Evolutionary conservation across 148 eudicot genomes (phyloP).

Genomic region (Fagopyrum homotropicum): DNA sequence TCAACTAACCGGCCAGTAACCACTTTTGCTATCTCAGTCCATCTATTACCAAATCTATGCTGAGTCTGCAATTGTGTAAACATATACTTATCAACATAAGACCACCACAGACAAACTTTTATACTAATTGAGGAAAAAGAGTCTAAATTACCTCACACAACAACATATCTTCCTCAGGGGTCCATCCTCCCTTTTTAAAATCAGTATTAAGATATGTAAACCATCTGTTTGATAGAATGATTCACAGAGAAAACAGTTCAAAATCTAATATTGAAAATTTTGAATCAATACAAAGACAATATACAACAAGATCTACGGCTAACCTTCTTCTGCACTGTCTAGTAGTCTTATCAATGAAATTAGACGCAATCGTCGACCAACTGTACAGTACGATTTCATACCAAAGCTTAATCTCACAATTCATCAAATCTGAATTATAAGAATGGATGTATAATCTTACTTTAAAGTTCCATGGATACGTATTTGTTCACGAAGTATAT

Average conservation of each 20-base stretch:
- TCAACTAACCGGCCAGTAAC: conserved; percentile 73
- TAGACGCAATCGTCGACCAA: conserved; percentile 87
- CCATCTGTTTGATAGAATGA: conserved; percentile 49
- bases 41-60: conserved; percentile 83
- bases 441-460: conserved; percentile 23
- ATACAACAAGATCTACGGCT: conserved; percentile 3
- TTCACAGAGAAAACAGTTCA: not conserved
- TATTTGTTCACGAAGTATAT: conserved; percentile 82
- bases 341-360: conserved; percentile 82
- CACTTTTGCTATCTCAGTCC: conserved; percentile 99
- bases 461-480: conserved; percentile 74
- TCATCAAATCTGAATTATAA: not conserved
- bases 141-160: conserved; percentile 68
- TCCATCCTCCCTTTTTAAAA: conserved; percentile 97
- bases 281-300: not conserved
- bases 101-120: not conserved
- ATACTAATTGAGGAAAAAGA: conserved; percentile 2
- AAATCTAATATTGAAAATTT: not conserved
- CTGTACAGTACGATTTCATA: conserved; percentile 27
- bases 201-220: conserved; percentile 89
- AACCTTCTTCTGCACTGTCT: conserved; percentile 98
- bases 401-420: conserved; percentile 18
- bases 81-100: not conserved
- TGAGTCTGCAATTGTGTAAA: conserved; percentile 65
- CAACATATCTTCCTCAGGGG: conserved; percentile 92